Evolutionary conservation across 805 yeast genomes (phyloP).

Genomic region (Naumovozyma dairenensis): DNA sequence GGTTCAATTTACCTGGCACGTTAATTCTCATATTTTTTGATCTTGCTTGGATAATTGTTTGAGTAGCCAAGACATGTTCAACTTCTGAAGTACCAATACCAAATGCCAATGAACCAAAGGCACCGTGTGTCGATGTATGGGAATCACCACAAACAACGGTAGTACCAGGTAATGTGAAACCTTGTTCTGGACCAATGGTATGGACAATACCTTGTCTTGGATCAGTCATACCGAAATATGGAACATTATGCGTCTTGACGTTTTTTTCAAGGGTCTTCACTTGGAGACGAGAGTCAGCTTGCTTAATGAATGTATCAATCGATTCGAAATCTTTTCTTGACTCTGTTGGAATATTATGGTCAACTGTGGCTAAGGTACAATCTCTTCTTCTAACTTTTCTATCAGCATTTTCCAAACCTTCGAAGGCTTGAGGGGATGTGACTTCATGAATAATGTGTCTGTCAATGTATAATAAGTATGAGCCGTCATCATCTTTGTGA

Average conservation of each 20-base stretch:
- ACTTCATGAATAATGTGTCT: slow-evolving; percentile 97
- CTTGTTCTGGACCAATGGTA: slow-evolving; percentile 97
- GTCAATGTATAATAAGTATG: slow-evolving; percentile 80
- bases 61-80: slow-evolving; percentile 96
- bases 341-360: slow-evolving; percentile 92
- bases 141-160: slow-evolving; percentile 98
- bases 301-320: slow-evolving; percentile 71
- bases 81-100: slow-evolving; percentile 99
- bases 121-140: slow-evolving; percentile 97
- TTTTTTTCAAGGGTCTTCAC: slow-evolving; percentile 85
- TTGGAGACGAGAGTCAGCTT: slow-evolving; percentile 84
- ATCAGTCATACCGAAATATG: slow-evolving; percentile 91
- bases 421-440: slow-evolving; percentile 97
- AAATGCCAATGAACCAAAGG: slow-evolving; percentile 92
- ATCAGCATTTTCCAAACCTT: slow-evolving; percentile 83
- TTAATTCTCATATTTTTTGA: slow-evolving; percentile 89
- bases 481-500: slow-evolving; percentile 78
- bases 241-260: slow-evolving; percentile 78
- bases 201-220: slow-evolving; percentile 95
- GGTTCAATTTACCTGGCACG: slow-evolving; percentile 71
- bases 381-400: slow-evolving; percentile 83
- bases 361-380: slow-evolving; percentile 88
- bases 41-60: slow-evolving; percentile 85
- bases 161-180: slow-evolving; percentile 94
- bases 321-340: slow-evolving; percentile 66